Conservation (phyloP, 108 stramenopile species). For the Nitzschia sp. region DNA sequence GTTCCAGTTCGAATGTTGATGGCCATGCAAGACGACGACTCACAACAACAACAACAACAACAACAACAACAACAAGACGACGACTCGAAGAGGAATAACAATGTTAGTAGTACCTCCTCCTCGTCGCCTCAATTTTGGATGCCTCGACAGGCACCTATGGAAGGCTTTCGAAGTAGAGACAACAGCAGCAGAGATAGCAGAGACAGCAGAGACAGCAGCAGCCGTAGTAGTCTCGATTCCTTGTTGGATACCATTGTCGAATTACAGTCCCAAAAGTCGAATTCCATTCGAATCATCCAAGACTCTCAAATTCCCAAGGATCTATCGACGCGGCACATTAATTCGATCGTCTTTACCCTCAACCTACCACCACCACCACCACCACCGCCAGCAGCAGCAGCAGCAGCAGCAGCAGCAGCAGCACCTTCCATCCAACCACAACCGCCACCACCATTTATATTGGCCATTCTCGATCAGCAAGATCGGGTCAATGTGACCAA, state of each 20-base stretch:
- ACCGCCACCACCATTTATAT: not conserved
- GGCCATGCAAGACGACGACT: not conserved
- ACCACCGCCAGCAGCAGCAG: not conserved
- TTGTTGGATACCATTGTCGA: not conserved
- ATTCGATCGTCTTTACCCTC: not conserved
- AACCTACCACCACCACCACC: not conserved
- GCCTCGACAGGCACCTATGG: not conserved
- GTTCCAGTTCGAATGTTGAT: too few relatives aligned
- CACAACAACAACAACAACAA: too few relatives aligned
- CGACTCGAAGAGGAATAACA: too few relatives aligned
- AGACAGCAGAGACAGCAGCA: not conserved
- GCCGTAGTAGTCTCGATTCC: not conserved
- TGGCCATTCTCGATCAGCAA: not conserved
- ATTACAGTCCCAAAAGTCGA: not conserved
- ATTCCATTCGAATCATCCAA: not conserved
- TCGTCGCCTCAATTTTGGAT: not conserved
- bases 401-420: not conserved
- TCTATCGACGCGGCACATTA: not conserved
- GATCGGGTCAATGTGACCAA: conserved; percentile 8
- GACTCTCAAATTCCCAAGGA: not conserved
- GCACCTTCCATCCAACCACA: too few relatives aligned
- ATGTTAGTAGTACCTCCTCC: too few relatives aligned
- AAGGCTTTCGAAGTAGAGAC: not conserved
- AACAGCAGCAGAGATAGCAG: not conserved
- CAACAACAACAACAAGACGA: too few relatives aligned